Conservation (phyloP, 2,329 filamentous ascomycete genomes). For the Penicillium sp. region DNA sequence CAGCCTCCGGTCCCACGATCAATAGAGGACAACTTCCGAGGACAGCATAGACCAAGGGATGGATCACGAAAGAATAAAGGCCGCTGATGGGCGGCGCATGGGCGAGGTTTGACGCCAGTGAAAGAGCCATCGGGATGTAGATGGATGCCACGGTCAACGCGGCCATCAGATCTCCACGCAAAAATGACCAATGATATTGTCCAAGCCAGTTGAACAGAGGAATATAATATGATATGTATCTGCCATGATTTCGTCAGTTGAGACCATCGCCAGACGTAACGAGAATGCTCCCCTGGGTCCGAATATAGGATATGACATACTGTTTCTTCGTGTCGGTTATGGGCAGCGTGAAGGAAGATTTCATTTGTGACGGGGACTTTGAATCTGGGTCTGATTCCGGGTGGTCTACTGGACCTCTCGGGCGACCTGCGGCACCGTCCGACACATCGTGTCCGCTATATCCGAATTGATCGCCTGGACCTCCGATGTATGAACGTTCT, state of each 20-base stretch:
- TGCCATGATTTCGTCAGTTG: conserved; percentile 34
- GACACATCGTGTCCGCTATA: conserved; percentile 34
- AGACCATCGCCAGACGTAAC: neutral
- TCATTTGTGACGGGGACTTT: conserved; percentile 66
- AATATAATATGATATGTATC: conserved; percentile 90
- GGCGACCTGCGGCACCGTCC: conserved; percentile 22
- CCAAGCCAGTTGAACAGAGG: conserved; percentile 86
- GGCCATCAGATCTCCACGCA: conserved; percentile 81
- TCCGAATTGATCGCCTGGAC: conserved; percentile 27
- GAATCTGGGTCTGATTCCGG: conserved; percentile 49
- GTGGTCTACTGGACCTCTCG: conserved; percentile 39
- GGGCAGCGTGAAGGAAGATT: conserved; percentile 68
- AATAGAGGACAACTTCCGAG: conserved; percentile 89
- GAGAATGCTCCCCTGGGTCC: neutral
- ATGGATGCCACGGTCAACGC: conserved; percentile 97
- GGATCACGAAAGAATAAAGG: conserved; percentile 89
- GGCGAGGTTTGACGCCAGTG: conserved; percentile 84
- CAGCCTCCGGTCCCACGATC: conserved; percentile 91
- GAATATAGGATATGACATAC: conserved; percentile 47
- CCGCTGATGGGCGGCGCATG: conserved; percentile 93
- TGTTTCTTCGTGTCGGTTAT: conserved; percentile 69
- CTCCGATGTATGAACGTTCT: conserved; percentile 43
- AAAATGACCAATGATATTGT: conserved; percentile 77
- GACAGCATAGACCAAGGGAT: conserved; percentile 84
- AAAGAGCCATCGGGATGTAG: conserved; percentile 95